Conservation (phyloP, 768 basidiomycete species). For the Lentinus brumalis region DNA sequence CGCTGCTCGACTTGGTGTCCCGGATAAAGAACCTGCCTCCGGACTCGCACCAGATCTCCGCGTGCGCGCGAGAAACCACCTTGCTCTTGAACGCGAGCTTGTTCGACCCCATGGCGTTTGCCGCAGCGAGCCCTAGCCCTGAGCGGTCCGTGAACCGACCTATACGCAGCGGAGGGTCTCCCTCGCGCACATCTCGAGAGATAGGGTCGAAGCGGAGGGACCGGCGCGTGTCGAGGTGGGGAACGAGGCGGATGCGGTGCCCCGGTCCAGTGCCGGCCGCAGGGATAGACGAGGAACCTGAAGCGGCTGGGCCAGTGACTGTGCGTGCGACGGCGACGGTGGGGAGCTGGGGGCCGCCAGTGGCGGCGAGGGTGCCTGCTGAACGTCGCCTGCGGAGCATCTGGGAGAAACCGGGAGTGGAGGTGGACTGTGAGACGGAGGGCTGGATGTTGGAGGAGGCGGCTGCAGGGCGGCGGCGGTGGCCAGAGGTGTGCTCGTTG, state of each 20-base stretch:
- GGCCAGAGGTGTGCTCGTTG: constrained; percentile 33
- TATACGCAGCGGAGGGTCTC: constrained; percentile 75
- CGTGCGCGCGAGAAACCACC: constrained; percentile 92
- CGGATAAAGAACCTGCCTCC: constrained; percentile 79
- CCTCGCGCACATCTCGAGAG: constrained; percentile 75
- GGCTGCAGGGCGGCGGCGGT: constrained; percentile 44
- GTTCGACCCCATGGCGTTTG: constrained; percentile 69
- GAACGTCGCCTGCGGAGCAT: constrained; percentile 72
- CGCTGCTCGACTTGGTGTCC: constrained; percentile 87
- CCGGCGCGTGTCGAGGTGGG: constrained; percentile 88
- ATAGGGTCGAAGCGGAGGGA: constrained; percentile 93
- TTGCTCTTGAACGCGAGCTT: constrained; percentile 95
- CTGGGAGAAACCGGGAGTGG: constrained; percentile 51
- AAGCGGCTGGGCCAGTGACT: constrained; percentile 16
- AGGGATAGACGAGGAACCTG: constrained; percentile 27
- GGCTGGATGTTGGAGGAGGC: constrained; percentile 38
- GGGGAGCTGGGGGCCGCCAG: constrained; percentile 30
- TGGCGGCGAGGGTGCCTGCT: constrained; percentile 50
- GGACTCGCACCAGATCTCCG: constrained; percentile 85
- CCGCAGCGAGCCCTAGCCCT: constrained; percentile 62
- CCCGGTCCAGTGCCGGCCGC: constrained; percentile 28
- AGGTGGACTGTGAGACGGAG: constrained; percentile 36
- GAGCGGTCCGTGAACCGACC: constrained; percentile 93
- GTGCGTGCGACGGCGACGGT: constrained; percentile 28
- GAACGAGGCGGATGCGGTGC: constrained; percentile 91